phyloP scores from a whole-genome alignment of 768 basidiomycete genomes.

The Leucocoprinus sp. region DNA sequence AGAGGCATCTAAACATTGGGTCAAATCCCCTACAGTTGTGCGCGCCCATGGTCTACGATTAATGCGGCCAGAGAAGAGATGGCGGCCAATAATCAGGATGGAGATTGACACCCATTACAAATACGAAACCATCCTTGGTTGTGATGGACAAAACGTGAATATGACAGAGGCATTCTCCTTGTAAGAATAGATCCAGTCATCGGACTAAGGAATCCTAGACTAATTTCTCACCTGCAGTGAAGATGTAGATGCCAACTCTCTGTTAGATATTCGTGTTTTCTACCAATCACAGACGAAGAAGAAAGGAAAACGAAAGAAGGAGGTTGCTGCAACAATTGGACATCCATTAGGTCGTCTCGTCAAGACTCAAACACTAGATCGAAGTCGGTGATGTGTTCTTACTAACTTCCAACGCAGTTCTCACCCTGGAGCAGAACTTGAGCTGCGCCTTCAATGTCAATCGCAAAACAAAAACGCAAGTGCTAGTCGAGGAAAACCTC shows the following conservation, averaged over 20 bases:
- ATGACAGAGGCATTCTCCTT: conserved; percentile 43
- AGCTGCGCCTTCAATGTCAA: conserved; percentile 39
- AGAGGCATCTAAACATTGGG: neutral
- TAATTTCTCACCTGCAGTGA: conserved; percentile 23
- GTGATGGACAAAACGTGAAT: conserved; percentile 67
- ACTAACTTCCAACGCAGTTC: neutral
- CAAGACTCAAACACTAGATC: conserved; percentile 37
- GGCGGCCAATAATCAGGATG: conserved; percentile 59
- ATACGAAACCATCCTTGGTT: conserved; percentile 52
- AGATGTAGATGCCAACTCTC: conserved; percentile 29
- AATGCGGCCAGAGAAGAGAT: conserved; percentile 53
- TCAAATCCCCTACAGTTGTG: conserved; percentile 23
- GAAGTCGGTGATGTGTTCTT: conserved; percentile 28
- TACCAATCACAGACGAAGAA: conserved; percentile 55
- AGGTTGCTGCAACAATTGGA: conserved; percentile 40
- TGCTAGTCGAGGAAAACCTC: conserved; percentile 31
- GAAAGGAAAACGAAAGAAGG: conserved; percentile 45
- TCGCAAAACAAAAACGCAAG: conserved; percentile 21
- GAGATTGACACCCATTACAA: conserved; percentile 42
- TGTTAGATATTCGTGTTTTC: conserved; percentile 48
- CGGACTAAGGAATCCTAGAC: neutral
- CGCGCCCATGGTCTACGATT: conserved; percentile 35
- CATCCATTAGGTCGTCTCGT: conserved; percentile 46
- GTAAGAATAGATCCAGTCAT: conserved; percentile 29
- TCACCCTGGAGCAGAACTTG: conserved; percentile 23